phyloP scores from a whole-genome alignment of 768 basidiomycete species.

The Podaxis rugospora region DNA sequence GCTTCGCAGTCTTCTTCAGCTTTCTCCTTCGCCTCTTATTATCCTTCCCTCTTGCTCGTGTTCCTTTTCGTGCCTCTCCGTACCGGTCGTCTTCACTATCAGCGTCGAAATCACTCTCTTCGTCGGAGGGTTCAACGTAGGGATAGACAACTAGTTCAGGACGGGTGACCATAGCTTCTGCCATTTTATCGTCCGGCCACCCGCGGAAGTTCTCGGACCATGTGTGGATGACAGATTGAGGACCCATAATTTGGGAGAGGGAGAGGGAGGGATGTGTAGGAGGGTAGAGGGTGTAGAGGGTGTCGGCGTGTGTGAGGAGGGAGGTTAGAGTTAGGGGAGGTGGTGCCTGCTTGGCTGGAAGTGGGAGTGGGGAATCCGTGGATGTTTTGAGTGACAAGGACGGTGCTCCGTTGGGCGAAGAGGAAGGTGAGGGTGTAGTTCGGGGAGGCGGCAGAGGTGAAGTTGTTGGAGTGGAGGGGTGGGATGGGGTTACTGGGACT shows the following conservation, averaged over 20 bases:
- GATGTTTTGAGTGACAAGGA: neutral
- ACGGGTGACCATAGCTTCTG: conserved; percentile 54
- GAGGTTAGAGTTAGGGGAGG: conserved; percentile 38
- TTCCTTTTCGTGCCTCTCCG: conserved; percentile 11
- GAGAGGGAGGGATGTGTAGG: conserved; percentile 52
- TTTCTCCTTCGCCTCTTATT: conserved; percentile 20
- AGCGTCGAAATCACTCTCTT: neutral
- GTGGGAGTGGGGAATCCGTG: neutral
- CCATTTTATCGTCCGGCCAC: conserved; percentile 49
- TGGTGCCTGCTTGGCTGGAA: conserved; percentile 15
- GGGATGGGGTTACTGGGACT: neutral
- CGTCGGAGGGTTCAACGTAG: conserved; percentile 17
- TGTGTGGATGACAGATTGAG: conserved; percentile 70
- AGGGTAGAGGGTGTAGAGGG: conserved; percentile 53
- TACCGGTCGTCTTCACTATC: conserved; percentile 13
- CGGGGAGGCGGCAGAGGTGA: neutral
- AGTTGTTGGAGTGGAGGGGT: neutral
- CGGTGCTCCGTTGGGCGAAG: neutral
- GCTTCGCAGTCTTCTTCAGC: conserved; percentile 16
- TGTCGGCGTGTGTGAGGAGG: conserved; percentile 55
- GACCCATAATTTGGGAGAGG: conserved; percentile 66
- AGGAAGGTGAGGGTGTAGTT: neutral
- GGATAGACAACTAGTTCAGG: conserved; percentile 58
- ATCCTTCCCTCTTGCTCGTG: neutral
- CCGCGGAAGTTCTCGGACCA: conserved; percentile 51